A percentile compares a stretch with the other conserved stretches of the same genome.
phyloP scores from a whole-genome alignment of 2,329 filamentous ascomycete species.

The Fusarium euwallaceae region DNA sequence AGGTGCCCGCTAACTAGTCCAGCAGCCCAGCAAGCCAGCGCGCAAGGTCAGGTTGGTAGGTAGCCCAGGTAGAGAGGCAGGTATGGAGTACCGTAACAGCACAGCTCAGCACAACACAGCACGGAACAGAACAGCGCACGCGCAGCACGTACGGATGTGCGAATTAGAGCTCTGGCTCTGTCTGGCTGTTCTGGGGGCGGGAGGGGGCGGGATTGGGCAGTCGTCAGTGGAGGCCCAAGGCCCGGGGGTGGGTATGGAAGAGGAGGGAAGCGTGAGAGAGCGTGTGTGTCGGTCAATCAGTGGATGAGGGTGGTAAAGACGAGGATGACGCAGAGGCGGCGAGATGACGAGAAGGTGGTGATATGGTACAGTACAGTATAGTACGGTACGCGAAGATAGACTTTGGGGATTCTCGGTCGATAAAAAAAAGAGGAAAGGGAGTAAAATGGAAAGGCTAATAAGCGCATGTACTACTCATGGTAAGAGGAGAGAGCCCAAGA shows the following conservation, averaged over 20 bases:
- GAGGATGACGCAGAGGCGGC: not conserved
- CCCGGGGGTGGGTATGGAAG: slow-evolving; percentile 34
- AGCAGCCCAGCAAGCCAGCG: slow-evolving; percentile 15
- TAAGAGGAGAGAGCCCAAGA: not conserved
- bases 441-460: slow-evolving; percentile 6
- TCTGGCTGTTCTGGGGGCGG: not conserved
- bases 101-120: slow-evolving; percentile 1
- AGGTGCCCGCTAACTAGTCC: slow-evolving; percentile 11
- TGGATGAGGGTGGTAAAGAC: slow-evolving; percentile 3
- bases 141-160: not conserved
- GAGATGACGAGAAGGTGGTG: not conserved
- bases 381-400: slow-evolving; percentile 1
- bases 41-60: slow-evolving; percentile 7
- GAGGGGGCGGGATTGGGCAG: slow-evolving; percentile 42
- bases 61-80: not conserved
- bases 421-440: slow-evolving; percentile 5
- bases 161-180: slow-evolving; percentile 2
- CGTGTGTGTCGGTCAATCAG: slow-evolving; percentile 12
- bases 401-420: not conserved
- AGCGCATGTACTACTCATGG: slow-evolving; percentile 7
- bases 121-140: slow-evolving; percentile 13
- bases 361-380: not conserved
- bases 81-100: slow-evolving; percentile 1
- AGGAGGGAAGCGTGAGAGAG: slow-evolving; percentile 18
- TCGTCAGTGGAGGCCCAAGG: slow-evolving; percentile 45